phyloP scores from a whole-genome alignment of 768 basidiomycete genomes.

The Kwoniella sp. region DNA sequence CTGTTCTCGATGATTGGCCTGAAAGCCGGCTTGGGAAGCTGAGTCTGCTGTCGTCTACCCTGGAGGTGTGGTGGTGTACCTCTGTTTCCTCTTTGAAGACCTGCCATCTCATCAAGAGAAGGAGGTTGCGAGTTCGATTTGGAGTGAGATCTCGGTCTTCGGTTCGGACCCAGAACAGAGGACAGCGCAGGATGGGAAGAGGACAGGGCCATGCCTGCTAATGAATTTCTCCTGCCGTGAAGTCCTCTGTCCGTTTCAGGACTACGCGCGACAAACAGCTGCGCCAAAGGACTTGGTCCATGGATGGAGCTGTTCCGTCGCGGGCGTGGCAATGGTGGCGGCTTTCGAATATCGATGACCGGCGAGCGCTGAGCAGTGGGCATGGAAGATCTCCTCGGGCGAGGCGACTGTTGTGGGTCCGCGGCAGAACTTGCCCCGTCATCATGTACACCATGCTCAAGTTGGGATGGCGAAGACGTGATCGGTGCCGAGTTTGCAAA shows the following conservation, averaged over 20 bases:
- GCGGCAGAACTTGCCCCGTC: background rate
- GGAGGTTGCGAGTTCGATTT: background rate
- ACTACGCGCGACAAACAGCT: conserved; percentile 44
- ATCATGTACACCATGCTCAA: conserved; percentile 12
- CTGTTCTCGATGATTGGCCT: conserved; percentile 24
- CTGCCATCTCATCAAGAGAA: background rate
- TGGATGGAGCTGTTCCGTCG: conserved; percentile 47
- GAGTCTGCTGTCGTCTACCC: conserved; percentile 4
- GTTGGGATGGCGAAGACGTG: conserved; percentile 18
- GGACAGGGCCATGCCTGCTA: conserved; percentile 25
- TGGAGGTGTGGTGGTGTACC: background rate
- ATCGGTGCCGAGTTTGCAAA: conserved; percentile 15
- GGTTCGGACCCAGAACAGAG: conserved; percentile 17
- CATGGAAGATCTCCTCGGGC: conserved; percentile 12
- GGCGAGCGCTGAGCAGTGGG: conserved; percentile 14
- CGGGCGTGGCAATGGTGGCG: conserved; percentile 21
- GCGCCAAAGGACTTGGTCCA: conserved; percentile 53
- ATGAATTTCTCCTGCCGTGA: conserved; percentile 22
- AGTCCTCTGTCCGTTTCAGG: conserved; percentile 11
- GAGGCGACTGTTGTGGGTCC: background rate
- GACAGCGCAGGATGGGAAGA: conserved; percentile 23
- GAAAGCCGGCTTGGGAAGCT: conserved; percentile 13
- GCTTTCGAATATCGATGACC: conserved; percentile 5
- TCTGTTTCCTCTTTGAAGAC: background rate
- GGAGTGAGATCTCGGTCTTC: conserved; percentile 7